phyloP scores from a whole-genome alignment of 495 filamentous ascomycete species.

The Tuber brumale region DNA sequence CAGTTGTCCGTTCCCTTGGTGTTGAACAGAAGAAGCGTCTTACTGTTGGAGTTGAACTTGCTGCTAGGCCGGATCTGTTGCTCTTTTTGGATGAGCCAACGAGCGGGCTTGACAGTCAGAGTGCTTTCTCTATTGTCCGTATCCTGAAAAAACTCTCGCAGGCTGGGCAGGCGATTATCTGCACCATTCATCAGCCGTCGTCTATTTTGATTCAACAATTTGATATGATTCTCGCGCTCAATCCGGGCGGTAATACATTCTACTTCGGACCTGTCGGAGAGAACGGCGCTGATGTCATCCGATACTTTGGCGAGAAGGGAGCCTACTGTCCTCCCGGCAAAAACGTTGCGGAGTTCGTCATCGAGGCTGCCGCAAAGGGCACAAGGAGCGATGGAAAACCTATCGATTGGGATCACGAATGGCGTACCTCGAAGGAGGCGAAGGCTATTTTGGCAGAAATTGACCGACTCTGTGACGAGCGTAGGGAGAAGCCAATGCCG shows the following conservation, averaged over 20 bases:
- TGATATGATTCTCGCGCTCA: conserved; percentile 64
- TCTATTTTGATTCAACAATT: conserved; percentile 60
- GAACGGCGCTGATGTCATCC: conserved; percentile 53
- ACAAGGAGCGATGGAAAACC: conserved; percentile 49
- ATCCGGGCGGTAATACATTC: conserved; percentile 63
- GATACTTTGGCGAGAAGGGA: conserved; percentile 61
- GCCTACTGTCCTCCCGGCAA: conserved; percentile 56
- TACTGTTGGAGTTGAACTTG: conserved; percentile 84
- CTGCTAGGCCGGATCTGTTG: conserved; percentile 70
- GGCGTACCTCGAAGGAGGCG: conserved; percentile 55
- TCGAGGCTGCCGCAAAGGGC: conserved; percentile 66
- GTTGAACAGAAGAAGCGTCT: conserved; percentile 63
- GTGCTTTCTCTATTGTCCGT: conserved; percentile 68
- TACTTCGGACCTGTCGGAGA: conserved; percentile 65
- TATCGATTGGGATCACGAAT: conserved; percentile 64
- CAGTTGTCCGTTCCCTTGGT: conserved; percentile 34
- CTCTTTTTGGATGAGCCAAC: conserved; percentile 77
- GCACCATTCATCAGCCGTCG: conserved; percentile 64
- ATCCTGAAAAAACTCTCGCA: conserved; percentile 78
- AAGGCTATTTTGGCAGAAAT: conserved; percentile 54
- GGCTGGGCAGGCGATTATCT: conserved; percentile 62
- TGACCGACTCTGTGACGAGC: conserved; percentile 49
- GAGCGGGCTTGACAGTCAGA: conserved; percentile 73
- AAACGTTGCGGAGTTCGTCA: conserved; percentile 81
- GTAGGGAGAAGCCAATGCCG: conserved; percentile 48